Conservation (phyloP, 2,329 filamentous ascomycete species). For the Aspergillus fischeri region DNA sequence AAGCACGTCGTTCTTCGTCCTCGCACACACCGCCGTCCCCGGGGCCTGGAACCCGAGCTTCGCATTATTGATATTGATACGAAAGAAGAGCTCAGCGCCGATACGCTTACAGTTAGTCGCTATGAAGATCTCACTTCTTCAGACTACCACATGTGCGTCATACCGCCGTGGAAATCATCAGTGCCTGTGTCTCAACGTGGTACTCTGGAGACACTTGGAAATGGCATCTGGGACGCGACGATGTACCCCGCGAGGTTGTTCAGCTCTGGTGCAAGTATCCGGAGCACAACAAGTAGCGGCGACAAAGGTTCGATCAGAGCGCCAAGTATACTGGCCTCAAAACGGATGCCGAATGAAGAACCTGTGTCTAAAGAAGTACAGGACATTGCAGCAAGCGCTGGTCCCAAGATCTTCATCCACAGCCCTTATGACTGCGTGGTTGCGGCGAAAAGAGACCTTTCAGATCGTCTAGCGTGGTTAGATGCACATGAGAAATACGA, state of each 20-base stretch:
- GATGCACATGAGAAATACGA: constrained; percentile 75
- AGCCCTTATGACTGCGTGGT: constrained; percentile 97
- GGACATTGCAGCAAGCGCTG: constrained; percentile 50
- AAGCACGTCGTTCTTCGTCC: constrained; percentile 48
- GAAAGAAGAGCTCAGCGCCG: constrained; percentile 78
- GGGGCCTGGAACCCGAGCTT: constrained; percentile 80
- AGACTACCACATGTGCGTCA: constrained; percentile 84
- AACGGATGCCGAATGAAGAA: constrained; percentile 45
- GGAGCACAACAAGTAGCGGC: constrained; percentile 51
- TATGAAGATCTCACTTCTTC: constrained; percentile 81
- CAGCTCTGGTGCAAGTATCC: constrained; percentile 76
- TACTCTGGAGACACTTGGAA: constrained; percentile 70
- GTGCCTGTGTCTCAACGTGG: constrained; percentile 64
- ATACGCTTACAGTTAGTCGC: constrained; percentile 78
- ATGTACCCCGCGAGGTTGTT: constrained; percentile 85
- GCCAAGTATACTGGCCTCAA: constrained; percentile 51
- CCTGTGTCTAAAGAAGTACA: constrained; percentile 40
- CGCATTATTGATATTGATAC: constrained; percentile 85
- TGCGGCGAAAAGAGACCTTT: constrained; percentile 78
- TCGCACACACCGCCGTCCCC: constrained; percentile 67
- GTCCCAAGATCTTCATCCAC: constrained; percentile 85
- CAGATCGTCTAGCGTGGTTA: constrained; percentile 83
- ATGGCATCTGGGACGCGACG: constrained; percentile 81
- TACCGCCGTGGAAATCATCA: constrained; percentile 70
- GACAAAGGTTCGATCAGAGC: constrained; percentile 54